Evolutionary conservation across 2,329 filamentous ascomycete genomes (phyloP).

Genomic region (Camptophora hylomeconis): DNA sequence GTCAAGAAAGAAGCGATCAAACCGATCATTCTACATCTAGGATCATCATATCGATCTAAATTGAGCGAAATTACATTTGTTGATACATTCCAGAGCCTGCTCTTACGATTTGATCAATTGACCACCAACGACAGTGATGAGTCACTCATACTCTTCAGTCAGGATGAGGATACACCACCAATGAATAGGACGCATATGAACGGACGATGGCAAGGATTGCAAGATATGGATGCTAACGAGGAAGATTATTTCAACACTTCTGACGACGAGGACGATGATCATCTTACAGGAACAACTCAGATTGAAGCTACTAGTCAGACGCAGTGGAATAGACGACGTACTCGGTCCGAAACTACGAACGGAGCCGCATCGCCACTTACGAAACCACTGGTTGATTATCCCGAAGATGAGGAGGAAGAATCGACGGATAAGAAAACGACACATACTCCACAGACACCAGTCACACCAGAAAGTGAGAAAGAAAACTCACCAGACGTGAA

Average conservation of each 20-base stretch:
- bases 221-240: conserved; percentile 72
- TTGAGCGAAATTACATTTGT: conserved; percentile 67
- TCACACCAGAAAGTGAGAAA: conserved; percentile 19
- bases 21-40: conserved; percentile 68
- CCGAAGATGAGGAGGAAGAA: conserved; percentile 75
- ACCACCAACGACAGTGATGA: conserved; percentile 47
- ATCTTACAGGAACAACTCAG: conserved; percentile 8
- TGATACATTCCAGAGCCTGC: conserved; percentile 66
- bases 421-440: conserved; percentile 21
- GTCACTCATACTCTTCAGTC: conserved; percentile 53
- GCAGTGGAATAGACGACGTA: conserved; percentile 13
- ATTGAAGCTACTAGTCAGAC: conserved; percentile 3
- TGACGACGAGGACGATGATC: conserved; percentile 69
- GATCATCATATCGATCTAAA: conserved; percentile 70
- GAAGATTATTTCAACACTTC: conserved; percentile 90
- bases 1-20: conserved; percentile 74
- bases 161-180: conserved; percentile 47
- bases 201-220: conserved; percentile 55
- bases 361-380: conserved; percentile 45
- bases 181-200: conserved; percentile 37
- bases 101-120: conserved; percentile 67
- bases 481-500: conserved; percentile 15
- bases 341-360: conserved; percentile 33
- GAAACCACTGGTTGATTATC: conserved; percentile 79
- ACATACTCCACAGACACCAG: conserved; percentile 10